A percentile compares a stretch with the other conserved stretches of the same genome.
phyloP scores from a whole-genome alignment of 352 stramenopile species.

The Phytophthora tubulina region DNA sequence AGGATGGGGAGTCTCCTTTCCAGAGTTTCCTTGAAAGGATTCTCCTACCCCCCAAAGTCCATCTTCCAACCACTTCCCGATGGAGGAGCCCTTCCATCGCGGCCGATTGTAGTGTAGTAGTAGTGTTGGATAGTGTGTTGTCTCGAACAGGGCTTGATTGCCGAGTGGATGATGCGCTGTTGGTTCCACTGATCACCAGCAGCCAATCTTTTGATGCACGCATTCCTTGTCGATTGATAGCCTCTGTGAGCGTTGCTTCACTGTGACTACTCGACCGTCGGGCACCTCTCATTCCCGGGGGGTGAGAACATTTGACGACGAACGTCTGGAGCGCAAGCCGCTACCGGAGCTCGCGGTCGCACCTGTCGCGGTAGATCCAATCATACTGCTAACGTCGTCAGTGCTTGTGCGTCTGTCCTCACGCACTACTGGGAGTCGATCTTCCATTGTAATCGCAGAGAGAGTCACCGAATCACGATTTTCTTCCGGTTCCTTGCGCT shows the following conservation, averaged over 20 bases:
- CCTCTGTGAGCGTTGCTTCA: slow-evolving; percentile 45
- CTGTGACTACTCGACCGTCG: slow-evolving; percentile 76
- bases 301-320: slow-evolving; percentile 54
- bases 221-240: slow-evolving; percentile 36
- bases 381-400: slow-evolving; percentile 14
- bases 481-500: slow-evolving; percentile 33
- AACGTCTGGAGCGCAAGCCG: slow-evolving; percentile 33
- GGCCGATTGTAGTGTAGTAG: slow-evolving; percentile 22
- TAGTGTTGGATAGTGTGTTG: slow-evolving; percentile 11
- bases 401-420: slow-evolving; percentile 39
- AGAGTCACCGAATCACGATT: slow-evolving; percentile 25
- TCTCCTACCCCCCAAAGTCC: slow-evolving; percentile 75
- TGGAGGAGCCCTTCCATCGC: slow-evolving; percentile 25
- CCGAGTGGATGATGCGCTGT: slow-evolving; percentile 36
- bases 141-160: slow-evolving; percentile 43
- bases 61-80: slow-evolving; percentile 57
- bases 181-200: slow-evolving; percentile 26
- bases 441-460: slow-evolving; percentile 37
- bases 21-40: slow-evolving; percentile 64
- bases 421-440: slow-evolving; percentile 45
- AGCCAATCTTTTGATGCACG: slow-evolving; percentile 64
- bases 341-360: slow-evolving; percentile 17
- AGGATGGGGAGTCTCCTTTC: slow-evolving; percentile 53
- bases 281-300: slow-evolving; percentile 61
- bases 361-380: slow-evolving; percentile 9